Conservation (phyloP, 768 basidiomycete species). For the Lepiota brunneoincarnata region DNA sequence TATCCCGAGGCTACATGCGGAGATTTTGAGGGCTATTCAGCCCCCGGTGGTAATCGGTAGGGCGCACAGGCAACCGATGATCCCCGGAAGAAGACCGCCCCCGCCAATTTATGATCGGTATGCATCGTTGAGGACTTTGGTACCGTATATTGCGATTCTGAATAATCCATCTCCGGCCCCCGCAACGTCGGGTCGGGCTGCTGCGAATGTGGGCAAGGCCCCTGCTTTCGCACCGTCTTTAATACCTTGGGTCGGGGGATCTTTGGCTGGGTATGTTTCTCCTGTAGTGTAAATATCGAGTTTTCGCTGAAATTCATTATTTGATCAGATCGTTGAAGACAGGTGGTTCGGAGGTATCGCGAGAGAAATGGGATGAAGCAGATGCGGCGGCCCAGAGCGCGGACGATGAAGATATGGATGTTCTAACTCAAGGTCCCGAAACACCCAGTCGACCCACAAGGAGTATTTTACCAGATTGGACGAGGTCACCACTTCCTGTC, state of each 20-base stretch:
- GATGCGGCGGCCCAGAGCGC: constrained; percentile 40
- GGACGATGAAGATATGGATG: constrained; percentile 26
- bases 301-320: constrained; percentile 8
- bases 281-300: background rate
- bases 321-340: constrained; percentile 74
- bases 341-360: constrained; percentile 74
- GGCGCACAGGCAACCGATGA: constrained; percentile 26
- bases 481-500: constrained; percentile 53
- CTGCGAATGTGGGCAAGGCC: constrained; percentile 72
- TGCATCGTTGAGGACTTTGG: constrained; percentile 65
- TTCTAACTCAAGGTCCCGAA: background rate
- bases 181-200: constrained; percentile 47
- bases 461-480: constrained; percentile 80
- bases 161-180: constrained; percentile 75
- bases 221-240: constrained; percentile 83
- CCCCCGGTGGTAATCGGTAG: constrained; percentile 18
- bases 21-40: constrained; percentile 64
- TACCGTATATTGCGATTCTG: constrained; percentile 73
- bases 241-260: constrained; percentile 92
- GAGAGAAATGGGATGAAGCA: constrained; percentile 86
- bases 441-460: constrained; percentile 26
- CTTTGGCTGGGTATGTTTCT: constrained; percentile 74
- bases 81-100: constrained; percentile 34
- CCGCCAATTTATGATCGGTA: constrained; percentile 72
- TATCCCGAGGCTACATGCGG: constrained; percentile 80